Base-by-base conservation (phyloP, 2,329 filamentous ascomycete species). In the Lasiodiplodia hormozganensis region DNA sequence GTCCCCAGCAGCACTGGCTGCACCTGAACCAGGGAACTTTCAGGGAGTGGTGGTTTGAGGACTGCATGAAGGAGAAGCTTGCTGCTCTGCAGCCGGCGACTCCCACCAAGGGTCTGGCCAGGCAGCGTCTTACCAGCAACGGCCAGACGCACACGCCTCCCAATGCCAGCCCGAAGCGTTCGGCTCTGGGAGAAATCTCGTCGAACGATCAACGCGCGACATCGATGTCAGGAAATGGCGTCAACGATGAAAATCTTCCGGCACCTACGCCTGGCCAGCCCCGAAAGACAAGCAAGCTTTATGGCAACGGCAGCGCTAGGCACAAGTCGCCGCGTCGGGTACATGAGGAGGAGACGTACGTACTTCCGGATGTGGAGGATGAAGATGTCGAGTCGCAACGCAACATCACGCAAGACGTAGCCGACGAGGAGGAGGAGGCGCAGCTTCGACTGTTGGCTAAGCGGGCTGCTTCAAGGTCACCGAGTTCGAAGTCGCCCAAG, bases 1-100 rank as follows among this genome's bases (percentile, higher is more conserved):
- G 96, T 0, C 96, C 96, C 49, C 96, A 99, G 78, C 96, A 99
- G 82, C 96, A 99, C 82, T 99, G 96, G 96, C 87, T 99, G 67
- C 96, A 99, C 78, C 87, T 99, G 71, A 97, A 99, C 83, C 96
- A 99, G 81, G 92, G 92, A 43, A 90, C 92, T 43, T 99, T 99
- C 89, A 89, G 96, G n/a, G 94, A 98, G 81, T 99, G 96, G 96
- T 98, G 94, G 93, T 86, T 88, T 72, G 90, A 92, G 76, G 90
- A 92, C 76, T 86, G 85, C 53, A 87, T 96, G 75, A 93, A 94
- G 82, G 92, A 95, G 82, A 92, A 94, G 76, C 83, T 95, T 69
- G 91, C 94, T 79, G 89, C 82, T 36, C 79, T 87, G 73, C 77
- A 82, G 70, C 84, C 87, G 28, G 82, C 85, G 7, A 89, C 88